These are phyloP conservation scores for Botryosphaeria dothidea DNA, from an alignment of 2,329 filamentous ascomycete genomes.

Conservation along the genomic window DNA sequence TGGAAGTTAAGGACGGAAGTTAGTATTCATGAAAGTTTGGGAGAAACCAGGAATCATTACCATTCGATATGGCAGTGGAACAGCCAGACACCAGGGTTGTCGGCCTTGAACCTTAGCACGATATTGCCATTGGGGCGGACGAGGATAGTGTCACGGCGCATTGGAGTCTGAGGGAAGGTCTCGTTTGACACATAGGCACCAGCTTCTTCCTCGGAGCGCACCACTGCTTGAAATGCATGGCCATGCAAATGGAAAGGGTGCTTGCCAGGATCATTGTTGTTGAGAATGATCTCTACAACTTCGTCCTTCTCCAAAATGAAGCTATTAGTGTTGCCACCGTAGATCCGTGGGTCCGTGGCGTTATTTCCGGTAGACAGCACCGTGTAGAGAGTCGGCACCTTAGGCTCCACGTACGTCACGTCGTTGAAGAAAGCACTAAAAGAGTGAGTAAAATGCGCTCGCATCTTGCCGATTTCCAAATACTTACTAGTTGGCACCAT, in stretches of 20 bases:
- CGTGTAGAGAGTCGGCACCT: conserved; percentile 79
- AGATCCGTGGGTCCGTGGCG: conserved; percentile 40
- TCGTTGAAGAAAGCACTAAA: conserved; percentile 62
- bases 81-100: conserved; percentile 49
- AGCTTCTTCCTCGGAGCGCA: conserved; percentile 34
- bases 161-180: conserved; percentile 42
- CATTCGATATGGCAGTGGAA: conserved; percentile 30
- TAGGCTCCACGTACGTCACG: conserved; percentile 71
- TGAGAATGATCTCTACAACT: conserved; percentile 74
- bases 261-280: conserved; percentile 71
- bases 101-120: conserved; percentile 56
- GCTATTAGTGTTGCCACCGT: conserved; percentile 55
- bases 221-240: conserved; percentile 39
- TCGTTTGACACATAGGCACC: conserved; percentile 35
- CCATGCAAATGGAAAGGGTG: conserved; percentile 74
- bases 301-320: conserved; percentile 67
- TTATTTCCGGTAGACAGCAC: conserved; percentile 63
- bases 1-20: neutral
- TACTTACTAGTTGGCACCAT: conserved; percentile 66
- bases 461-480: neutral
- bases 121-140: conserved; percentile 57
- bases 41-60: conserved; percentile 20
- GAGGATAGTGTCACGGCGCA: conserved; percentile 56
- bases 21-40: neutral
- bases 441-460: neutral